phyloP scores from a whole-genome alignment of 108 stramenopile species.

The Conticribra weissflogii region DNA sequence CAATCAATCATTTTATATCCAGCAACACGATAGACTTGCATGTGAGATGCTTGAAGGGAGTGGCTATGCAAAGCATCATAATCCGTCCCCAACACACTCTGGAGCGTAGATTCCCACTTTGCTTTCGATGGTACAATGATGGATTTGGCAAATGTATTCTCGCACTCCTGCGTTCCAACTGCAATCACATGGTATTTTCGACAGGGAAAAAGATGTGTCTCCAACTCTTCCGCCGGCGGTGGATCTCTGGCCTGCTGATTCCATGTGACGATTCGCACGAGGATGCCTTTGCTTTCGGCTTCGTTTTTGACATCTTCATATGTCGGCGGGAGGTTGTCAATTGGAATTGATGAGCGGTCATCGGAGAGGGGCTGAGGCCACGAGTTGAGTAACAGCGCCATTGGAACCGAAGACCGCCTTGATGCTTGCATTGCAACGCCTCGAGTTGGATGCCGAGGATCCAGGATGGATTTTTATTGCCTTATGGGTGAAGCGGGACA shows the following conservation, averaged over 20 bases:
- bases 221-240: slow-evolving; percentile 39
- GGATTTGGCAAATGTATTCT: slow-evolving; percentile 57
- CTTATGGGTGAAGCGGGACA: too few species aligned
- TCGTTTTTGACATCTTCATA: slow-evolving; percentile 31
- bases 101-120: slow-evolving; percentile 48
- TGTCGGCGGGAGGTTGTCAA: slow-evolving; percentile 23
- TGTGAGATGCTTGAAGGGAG: slow-evolving; percentile 60
- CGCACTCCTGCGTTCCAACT: slow-evolving; percentile 64
- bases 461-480: too few species aligned
- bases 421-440: not conserved
- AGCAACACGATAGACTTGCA: slow-evolving; percentile 1
- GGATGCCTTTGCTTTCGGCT: slow-evolving; percentile 27
- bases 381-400: slow-evolving; percentile 7
- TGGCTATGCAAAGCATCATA: slow-evolving; percentile 53
- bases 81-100: slow-evolving; percentile 34
- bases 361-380: slow-evolving; percentile 45
- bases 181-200: slow-evolving; percentile 46
- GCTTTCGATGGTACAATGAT: slow-evolving; percentile 46
- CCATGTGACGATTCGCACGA: slow-evolving; percentile 53
- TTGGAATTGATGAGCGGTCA: slow-evolving; percentile 4
- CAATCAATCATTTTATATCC: not conserved
- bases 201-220: slow-evolving; percentile 33
- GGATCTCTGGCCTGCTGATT: slow-evolving; percentile 51
- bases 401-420: slow-evolving; percentile 14
- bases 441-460: too few species aligned